phyloP scores from a whole-genome alignment of 1,139 yeast species.

The Diutina pseudorugosa region DNA sequence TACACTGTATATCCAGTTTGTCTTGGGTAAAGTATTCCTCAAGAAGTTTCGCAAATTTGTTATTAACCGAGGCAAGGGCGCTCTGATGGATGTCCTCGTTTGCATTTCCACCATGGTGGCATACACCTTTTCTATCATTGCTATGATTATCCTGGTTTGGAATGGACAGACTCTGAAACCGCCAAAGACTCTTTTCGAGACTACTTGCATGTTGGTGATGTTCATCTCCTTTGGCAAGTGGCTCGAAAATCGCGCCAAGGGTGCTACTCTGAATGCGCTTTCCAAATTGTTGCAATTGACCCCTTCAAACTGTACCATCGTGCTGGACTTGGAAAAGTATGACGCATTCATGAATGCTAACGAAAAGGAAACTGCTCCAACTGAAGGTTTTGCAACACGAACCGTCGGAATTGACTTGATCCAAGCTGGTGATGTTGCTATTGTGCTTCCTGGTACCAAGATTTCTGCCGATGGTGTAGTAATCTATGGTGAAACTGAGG shows the following conservation, averaged over 20 bases:
- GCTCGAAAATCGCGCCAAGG: constrained; percentile 85
- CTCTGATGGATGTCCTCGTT: constrained; percentile 95
- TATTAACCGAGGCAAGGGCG: constrained; percentile 43
- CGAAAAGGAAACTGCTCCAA: not conserved
- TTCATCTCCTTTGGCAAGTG: constrained; percentile 86
- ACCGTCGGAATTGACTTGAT: constrained; percentile 59
- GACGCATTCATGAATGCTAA: constrained; percentile 12
- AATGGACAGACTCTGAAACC: constrained; percentile 23
- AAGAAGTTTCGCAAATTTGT: constrained; percentile 55
- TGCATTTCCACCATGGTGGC: constrained; percentile 75
- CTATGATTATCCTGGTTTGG: constrained; percentile 37
- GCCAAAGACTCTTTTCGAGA: constrained; percentile 77
- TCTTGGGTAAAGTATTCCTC: constrained; percentile 53
- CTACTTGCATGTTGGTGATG: constrained; percentile 70
- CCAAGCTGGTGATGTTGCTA: constrained; percentile 65
- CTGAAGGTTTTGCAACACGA: constrained; percentile 8
- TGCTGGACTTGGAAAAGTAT: constrained; percentile 27
- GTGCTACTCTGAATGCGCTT: constrained; percentile 83
- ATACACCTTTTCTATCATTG: constrained; percentile 55
- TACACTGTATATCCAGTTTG: constrained; percentile 58
- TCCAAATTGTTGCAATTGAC: constrained; percentile 69
- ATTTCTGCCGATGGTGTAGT: constrained; percentile 88
- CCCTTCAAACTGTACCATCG: constrained; percentile 64
- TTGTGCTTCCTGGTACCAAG: constrained; percentile 75
- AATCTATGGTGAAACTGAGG: constrained; percentile 64